phyloP scores from a whole-genome alignment of 768 basidiomycete genomes.

The Suillus clintonianus region DNA sequence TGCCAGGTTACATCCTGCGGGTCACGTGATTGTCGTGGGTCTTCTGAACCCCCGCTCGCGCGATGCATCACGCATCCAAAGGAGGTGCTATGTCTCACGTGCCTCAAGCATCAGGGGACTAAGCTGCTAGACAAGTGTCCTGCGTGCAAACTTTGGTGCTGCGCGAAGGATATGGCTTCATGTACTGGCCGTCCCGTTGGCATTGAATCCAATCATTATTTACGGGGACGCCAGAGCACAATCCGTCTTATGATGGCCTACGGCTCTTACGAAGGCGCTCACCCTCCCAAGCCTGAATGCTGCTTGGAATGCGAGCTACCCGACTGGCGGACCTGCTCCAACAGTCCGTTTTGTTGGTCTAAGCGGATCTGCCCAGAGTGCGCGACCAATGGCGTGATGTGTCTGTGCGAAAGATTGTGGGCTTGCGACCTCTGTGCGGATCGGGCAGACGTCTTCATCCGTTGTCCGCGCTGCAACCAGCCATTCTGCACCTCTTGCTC shows the following conservation, averaged over 20 bases:
- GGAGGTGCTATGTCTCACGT: not conserved
- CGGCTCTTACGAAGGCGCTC: too few relatives aligned
- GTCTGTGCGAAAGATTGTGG: not conserved
- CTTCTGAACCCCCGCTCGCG: not conserved
- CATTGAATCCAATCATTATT: not conserved
- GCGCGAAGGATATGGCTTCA: not conserved
- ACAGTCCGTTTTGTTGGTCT: not conserved
- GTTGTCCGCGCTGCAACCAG: not conserved
- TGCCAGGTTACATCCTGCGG: not conserved
- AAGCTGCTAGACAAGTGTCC: not conserved
- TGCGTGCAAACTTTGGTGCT: not conserved
- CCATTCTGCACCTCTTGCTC: not conserved
- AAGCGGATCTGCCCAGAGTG: not conserved
- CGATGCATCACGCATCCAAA: not conserved
- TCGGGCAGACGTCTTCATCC: not conserved
- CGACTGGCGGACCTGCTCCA: not conserved
- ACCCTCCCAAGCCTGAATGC: not conserved
- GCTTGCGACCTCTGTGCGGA: not conserved
- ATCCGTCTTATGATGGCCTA: not conserved
- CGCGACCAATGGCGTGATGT: not conserved
- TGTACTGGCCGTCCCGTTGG: not conserved
- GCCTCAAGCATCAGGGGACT: not conserved
- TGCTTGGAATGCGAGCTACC: not conserved
- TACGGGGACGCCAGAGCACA: conserved; percentile 9
- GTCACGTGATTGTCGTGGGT: not conserved